Evolutionary conservation across 2,329 filamentous ascomycete species (phyloP), one percentile per base, ranked within the genome.

Genomic region (Hymenoscyphus fraxineus): DNA sequence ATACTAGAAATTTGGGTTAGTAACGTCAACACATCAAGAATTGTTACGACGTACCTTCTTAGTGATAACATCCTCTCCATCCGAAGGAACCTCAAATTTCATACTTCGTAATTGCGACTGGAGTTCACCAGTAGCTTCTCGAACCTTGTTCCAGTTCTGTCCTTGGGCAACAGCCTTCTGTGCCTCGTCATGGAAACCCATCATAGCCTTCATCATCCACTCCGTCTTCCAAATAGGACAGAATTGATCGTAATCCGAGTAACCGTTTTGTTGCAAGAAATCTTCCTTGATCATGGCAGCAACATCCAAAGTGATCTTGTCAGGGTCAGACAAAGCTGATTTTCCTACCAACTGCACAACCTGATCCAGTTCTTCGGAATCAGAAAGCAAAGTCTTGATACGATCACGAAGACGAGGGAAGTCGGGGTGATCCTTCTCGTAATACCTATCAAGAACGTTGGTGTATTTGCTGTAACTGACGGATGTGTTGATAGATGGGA

Each of bases 191-290:
- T 97, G 92, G 86, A 94, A 99, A 65, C 89, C 91, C 83, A 99
- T 91, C 88, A 99, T 98, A 69, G 92, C 90, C 86, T 96, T 97
- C 95, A 99, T 99, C 95, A 99, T 98, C 89, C 95, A 99, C 78
- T 96, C 91, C 0, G 95, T 99, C 89, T 99, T 99, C 95, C 95
- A 99, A 75, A 99, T 86, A 59, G 95, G 95, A 77, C 95, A 99
- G 87, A 96, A 99, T 81, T 98, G 93, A 77, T 99, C 95, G 77
- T 99, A 98, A 79, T 98, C 92, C 71, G 91, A 95, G 86, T 99
- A 99, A 68, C 95, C 95, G 81, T 99, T 99, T 79, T 99, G 95
- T 80, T 99, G 95, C 76, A 99, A 78, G 82, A 99, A 99, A 78
- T 99, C 95, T 76, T 99, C 95, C 86, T 99, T 99, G 79, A 99